Evolutionary conservation across 805 yeast genomes (phyloP).

Genomic region (Babjeviella inositovora): DNA sequence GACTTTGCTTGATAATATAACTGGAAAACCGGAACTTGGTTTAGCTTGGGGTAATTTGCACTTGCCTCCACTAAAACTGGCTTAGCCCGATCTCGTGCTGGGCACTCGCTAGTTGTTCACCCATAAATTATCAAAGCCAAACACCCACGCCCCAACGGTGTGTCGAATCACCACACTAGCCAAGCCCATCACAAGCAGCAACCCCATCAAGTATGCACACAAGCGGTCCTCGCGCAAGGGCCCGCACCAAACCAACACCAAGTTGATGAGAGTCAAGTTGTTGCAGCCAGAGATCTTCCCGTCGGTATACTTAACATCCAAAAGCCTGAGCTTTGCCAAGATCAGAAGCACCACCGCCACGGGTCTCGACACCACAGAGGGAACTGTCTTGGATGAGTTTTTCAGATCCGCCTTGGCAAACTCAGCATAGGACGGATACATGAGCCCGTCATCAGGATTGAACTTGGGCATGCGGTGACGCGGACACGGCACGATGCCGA

Average conservation of each 20-base stretch:
- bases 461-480: slow-evolving; percentile 84
- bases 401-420: slow-evolving; percentile 13
- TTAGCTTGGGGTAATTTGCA: too few species aligned
- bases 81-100: slow-evolving; percentile 2
- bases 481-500: slow-evolving; percentile 83
- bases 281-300: slow-evolving; percentile 30
- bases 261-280: slow-evolving; percentile 79
- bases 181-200: slow-evolving; percentile 58
- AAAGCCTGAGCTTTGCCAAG: too few species aligned
- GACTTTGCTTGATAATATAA: too few species aligned
- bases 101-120: too few species aligned
- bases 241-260: slow-evolving; percentile 74
- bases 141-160: slow-evolving; percentile 68
- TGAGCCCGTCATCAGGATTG: slow-evolving; percentile 45
- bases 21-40: too few species aligned
- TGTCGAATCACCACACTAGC: slow-evolving; percentile 61
- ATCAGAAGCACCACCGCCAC: too few species aligned
- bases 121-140: slow-evolving; percentile 76
- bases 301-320: slow-evolving; percentile 12
- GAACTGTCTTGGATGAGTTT: too few species aligned
- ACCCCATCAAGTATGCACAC: slow-evolving; percentile 36
- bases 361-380: too few species aligned
- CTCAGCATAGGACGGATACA: slow-evolving; percentile 56
- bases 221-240: slow-evolving; percentile 76
- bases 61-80: too few species aligned